Base-by-base conservation (phyloP, 805 yeast genomes). In the Candida maesae region DNA sequence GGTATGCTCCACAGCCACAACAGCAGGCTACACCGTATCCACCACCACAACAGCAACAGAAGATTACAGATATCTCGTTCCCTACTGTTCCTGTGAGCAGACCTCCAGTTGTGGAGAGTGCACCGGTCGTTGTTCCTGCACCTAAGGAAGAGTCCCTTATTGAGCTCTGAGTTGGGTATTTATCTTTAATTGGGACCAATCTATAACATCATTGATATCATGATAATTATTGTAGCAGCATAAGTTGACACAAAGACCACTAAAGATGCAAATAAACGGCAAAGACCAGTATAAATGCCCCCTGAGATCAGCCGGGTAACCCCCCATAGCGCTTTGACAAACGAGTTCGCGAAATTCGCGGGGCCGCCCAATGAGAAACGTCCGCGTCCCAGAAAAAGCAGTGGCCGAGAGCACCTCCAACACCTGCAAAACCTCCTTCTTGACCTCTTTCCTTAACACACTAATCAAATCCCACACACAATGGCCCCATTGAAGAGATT, bases 71-170 rank as follows among this genome's bases (percentile, higher is more conserved):
- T 35, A 59, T 60, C 43, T 55, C 65, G 38, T 68, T 68, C 45
- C 73, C 73, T 23, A 60, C 66, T 18, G 72, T 68, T 3, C 73
- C 73, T 3, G 45, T 58, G 11, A 54, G 51, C 15, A 65, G 57
- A 30, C 47, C 47, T 8, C 52, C 52, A 4, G 45, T 36, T 12
- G 12, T 41, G 12, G 39, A 36, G 23, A 16, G 12, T 8, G 29
- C 29, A 29, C 33, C 38, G 5, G 51, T 39, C 17, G 40, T 46
- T 9, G 31, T 18, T 14, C 18, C 28, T 12, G n/a, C 10, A 12
- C 28, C 31, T 14, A 49, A 49, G 32, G 59, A 55, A 15, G 59
- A 55, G 24, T 26, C 45, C 11, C 32, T 55, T 37, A 55, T 55
- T 35, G 59, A 55, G 17, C 33, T 53, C 14, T 55, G 80, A 79